phyloP scores from a whole-genome alignment of 106 monocot species.

The Dioscorea zingiberensis region DNA sequence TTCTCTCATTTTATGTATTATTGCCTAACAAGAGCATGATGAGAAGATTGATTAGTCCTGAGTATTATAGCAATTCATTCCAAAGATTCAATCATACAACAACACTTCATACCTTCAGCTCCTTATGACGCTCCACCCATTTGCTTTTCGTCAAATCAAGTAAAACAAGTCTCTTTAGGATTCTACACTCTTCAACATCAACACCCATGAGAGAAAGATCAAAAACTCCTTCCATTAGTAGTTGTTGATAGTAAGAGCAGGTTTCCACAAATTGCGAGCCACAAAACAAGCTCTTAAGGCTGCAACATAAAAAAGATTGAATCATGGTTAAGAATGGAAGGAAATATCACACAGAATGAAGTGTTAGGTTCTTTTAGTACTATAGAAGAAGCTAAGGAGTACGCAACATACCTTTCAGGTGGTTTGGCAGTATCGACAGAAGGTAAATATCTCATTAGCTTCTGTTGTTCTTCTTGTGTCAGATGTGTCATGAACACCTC shows the following conservation, averaged over 20 bases:
- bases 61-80: too few relatives aligned
- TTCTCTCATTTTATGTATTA: constrained; percentile 28
- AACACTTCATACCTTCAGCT: constrained; percentile 43
- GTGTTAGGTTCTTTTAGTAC: not conserved
- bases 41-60: too few relatives aligned
- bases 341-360: not conserved
- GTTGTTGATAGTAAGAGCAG: constrained; percentile 51
- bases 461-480: constrained; percentile 59
- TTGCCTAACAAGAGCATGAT: too few relatives aligned
- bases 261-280: constrained; percentile 53
- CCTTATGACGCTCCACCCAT: constrained; percentile 55
- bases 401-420: constrained; percentile 47
- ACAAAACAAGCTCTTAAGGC: constrained; percentile 63
- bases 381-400: not conserved
- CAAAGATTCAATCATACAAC: too few relatives aligned
- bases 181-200: constrained; percentile 36
- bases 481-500: constrained; percentile 43
- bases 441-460: constrained; percentile 65
- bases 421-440: constrained; percentile 33
- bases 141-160: constrained; percentile 31
- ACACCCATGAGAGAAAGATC: constrained; percentile 28
- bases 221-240: constrained; percentile 57
- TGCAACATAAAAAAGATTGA: constrained; percentile 16
- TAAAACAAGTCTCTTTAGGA: constrained; percentile 41
- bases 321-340: not conserved